Evolutionary conservation across 768 basidiomycete genomes (phyloP).

Genomic region (Leccinum olivaceopallidum): DNA sequence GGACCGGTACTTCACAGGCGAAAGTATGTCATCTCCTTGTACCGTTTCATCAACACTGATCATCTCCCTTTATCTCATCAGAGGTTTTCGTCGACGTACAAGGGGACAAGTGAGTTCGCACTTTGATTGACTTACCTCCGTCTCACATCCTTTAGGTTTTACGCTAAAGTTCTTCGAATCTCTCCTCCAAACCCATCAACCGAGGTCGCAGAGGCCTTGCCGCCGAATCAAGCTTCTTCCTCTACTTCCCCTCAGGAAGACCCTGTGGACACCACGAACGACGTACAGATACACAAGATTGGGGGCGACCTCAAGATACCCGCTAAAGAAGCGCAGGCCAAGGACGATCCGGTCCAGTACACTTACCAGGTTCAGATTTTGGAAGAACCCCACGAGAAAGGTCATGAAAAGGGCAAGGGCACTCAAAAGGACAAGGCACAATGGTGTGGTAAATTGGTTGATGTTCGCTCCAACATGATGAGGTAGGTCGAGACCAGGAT

Average conservation of each 20-base stretch:
- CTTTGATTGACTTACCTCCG: slow-evolving; percentile 5
- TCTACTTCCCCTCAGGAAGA: slow-evolving; percentile 47
- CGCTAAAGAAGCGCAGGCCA: slow-evolving; percentile 63
- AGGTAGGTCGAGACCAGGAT: slow-evolving; percentile 52
- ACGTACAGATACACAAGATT: slow-evolving; percentile 61
- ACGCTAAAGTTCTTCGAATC: slow-evolving; percentile 78
- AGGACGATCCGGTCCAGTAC: slow-evolving; percentile 82
- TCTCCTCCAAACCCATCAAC: slow-evolving; percentile 61
- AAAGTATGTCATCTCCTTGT: slow-evolving; percentile 60
- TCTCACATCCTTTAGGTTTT: slow-evolving; percentile 55
- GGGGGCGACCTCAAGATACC: slow-evolving; percentile 79
- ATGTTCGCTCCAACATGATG: slow-evolving; percentile 78
- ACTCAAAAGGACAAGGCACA: slow-evolving; percentile 60
- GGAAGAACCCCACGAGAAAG: slow-evolving; percentile 71
- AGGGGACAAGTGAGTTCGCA: slow-evolving; percentile 73
- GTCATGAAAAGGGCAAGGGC: slow-evolving; percentile 58
- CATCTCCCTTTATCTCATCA: slow-evolving; percentile 33
- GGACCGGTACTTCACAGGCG: slow-evolving; percentile 89
- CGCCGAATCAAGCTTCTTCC: slow-evolving; percentile 33
- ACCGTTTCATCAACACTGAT: slow-evolving; percentile 17
- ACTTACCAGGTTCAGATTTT: slow-evolving; percentile 87
- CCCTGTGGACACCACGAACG: slow-evolving; percentile 48
- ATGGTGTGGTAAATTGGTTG: slow-evolving; percentile 76
- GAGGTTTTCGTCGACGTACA: slow-evolving; percentile 85
- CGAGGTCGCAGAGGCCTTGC: slow-evolving; percentile 39